Conservation (phyloP, 1,139 yeast species). For the Sugiyamaella novakii region DNA sequence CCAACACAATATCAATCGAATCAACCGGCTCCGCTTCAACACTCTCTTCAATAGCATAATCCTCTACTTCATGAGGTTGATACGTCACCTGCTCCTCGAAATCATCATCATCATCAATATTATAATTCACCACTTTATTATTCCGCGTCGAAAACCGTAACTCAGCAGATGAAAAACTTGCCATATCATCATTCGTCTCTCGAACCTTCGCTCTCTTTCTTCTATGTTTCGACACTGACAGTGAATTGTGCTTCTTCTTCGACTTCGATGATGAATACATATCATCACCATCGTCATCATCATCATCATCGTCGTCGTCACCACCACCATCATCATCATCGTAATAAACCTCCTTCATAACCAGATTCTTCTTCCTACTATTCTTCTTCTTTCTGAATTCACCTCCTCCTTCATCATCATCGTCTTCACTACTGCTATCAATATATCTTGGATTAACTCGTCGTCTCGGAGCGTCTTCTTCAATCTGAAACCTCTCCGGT, state of each 20-base stretch:
- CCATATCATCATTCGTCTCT: constrained; percentile 31
- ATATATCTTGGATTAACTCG: constrained; percentile 27
- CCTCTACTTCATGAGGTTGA: constrained; percentile 30
- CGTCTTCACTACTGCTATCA: constrained; percentile 29
- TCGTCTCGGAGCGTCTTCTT: constrained; percentile 38
- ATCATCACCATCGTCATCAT: constrained; percentile 40
- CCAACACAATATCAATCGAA: constrained; percentile 44
- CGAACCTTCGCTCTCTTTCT: constrained; percentile 31
- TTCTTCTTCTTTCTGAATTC: constrained; percentile 24
- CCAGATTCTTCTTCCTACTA: constrained; percentile 19
- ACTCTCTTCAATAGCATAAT: constrained; percentile 27
- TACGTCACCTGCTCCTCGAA: constrained; percentile 43
- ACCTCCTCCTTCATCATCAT: constrained; percentile 33
- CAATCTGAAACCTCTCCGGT: constrained; percentile 50
- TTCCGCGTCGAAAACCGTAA: constrained; percentile 79
- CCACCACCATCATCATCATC: constrained; percentile 25
- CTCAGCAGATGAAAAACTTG: constrained; percentile 34
- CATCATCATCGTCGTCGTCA: constrained; percentile 39
- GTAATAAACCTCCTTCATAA: neutral
- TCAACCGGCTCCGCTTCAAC: constrained; percentile 40
- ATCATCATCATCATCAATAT: constrained; percentile 68
- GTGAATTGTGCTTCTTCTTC: constrained; percentile 4
- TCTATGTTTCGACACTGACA: constrained; percentile 9
- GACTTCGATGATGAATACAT: constrained; percentile 18
- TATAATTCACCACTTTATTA: constrained; percentile 69